Evolutionary conservation across 1,284 basidiomycete species (phyloP).

Genomic region (Ganoderma lingzhi): DNA sequence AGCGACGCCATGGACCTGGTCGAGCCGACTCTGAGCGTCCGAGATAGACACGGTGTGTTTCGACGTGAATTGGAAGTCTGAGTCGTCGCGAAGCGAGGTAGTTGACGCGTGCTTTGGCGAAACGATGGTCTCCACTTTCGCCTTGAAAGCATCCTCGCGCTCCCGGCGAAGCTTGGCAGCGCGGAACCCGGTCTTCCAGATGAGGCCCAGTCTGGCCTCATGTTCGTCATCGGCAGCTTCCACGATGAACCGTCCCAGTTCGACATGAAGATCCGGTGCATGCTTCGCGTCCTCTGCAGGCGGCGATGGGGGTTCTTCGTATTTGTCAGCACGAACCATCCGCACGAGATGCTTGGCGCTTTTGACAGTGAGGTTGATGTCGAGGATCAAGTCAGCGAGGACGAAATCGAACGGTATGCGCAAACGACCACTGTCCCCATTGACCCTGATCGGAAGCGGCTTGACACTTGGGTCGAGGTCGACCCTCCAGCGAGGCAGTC

Average conservation of each 20-base stretch:
- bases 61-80: constrained; percentile 62
- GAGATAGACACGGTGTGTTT: constrained; percentile 73
- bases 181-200: constrained; percentile 80
- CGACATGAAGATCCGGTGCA: constrained; percentile 73
- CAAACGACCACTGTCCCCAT: constrained; percentile 74
- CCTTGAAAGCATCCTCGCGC: constrained; percentile 84
- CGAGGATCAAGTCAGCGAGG: constrained; percentile 77
- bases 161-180: constrained; percentile 82
- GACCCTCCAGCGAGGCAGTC: constrained; percentile 69
- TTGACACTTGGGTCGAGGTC: constrained; percentile 29
- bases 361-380: constrained; percentile 72
- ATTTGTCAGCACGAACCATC: constrained; percentile 56
- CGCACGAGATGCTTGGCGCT: constrained; percentile 68
- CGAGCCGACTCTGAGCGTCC: constrained; percentile 80
- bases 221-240: constrained; percentile 93
- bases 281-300: constrained; percentile 75
- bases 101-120: constrained; percentile 43
- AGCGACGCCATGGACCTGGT: constrained; percentile 79
- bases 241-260: constrained; percentile 67
- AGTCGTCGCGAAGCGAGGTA: constrained; percentile 32
- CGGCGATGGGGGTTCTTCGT: constrained; percentile 61
- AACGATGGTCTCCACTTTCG: constrained; percentile 75
- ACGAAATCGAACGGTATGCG: constrained; percentile 85
- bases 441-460: constrained; percentile 51
- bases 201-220: constrained; percentile 82